Conservation (phyloP, 2,329 filamentous ascomycete genomes). For the Fusarium protoensiforme region DNA sequence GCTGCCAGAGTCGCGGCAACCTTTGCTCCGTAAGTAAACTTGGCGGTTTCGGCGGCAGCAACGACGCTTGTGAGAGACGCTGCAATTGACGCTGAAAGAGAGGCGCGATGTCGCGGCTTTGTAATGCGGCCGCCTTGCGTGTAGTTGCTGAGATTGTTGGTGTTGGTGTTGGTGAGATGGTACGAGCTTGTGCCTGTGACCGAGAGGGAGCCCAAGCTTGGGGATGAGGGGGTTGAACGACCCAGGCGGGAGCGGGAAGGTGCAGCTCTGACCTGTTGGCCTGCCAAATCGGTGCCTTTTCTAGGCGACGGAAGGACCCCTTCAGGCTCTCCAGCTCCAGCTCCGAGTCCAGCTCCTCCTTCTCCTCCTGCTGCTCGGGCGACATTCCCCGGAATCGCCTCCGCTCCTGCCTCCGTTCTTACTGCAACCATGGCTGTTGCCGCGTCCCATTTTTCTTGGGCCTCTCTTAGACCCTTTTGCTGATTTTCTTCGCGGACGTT, state of each 20-base stretch:
- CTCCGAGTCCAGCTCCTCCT: neutral
- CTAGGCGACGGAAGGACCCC: conserved; percentile 33
- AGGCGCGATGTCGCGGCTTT: conserved; percentile 38
- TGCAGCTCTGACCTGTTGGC: conserved; percentile 33
- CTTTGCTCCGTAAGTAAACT: conserved; percentile 34
- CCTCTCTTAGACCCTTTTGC: conserved; percentile 32
- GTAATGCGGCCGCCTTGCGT: conserved; percentile 42
- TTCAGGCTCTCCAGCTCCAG: conserved; percentile 1
- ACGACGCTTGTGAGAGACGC: conserved; percentile 31
- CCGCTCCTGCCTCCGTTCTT: conserved; percentile 27
- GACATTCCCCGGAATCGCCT: conserved; percentile 26
- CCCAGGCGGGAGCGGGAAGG: conserved; percentile 32
- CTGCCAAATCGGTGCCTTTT: conserved; percentile 35
- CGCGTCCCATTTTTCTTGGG: conserved; percentile 37
- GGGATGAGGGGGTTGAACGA: conserved; percentile 36
- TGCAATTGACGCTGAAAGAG: conserved; percentile 33
- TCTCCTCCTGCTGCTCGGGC: conserved; percentile 6
- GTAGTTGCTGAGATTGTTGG: conserved; percentile 22
- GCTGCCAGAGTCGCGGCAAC: conserved; percentile 30
- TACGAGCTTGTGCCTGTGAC: conserved; percentile 20
- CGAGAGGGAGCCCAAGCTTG: conserved; percentile 23
- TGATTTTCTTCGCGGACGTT: conserved; percentile 28
- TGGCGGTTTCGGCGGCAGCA: conserved; percentile 36
- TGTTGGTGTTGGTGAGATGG: conserved; percentile 21
- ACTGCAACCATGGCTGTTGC: conserved; percentile 24